Evolutionary conservation across 768 basidiomycete genomes (phyloP).

Genomic region (Podaxis carcinomalis): DNA sequence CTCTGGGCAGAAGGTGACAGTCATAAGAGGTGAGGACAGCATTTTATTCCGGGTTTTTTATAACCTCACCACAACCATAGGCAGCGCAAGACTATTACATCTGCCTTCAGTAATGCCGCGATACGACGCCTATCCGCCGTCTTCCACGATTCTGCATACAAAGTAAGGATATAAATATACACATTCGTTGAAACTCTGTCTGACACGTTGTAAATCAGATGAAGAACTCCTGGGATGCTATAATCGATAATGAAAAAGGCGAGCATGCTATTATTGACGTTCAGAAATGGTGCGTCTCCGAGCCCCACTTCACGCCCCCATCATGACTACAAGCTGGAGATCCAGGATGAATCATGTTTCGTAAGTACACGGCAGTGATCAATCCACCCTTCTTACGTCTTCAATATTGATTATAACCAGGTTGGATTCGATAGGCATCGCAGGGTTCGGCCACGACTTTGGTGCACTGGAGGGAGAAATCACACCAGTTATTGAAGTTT

Average conservation of each 20-base stretch:
- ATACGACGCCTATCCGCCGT: slow-evolving; percentile 41
- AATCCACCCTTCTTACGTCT: not conserved
- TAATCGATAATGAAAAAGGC: slow-evolving; percentile 22
- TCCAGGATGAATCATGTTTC: slow-evolving; percentile 42
- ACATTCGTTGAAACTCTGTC: too few relatives aligned
- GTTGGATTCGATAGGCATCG: slow-evolving; percentile 54
- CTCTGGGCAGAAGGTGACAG: slow-evolving; percentile 41
- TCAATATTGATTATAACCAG: slow-evolving; percentile 21
- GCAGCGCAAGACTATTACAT: slow-evolving; percentile 46
- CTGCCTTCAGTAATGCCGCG: slow-evolving; percentile 49
- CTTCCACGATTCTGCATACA: slow-evolving; percentile 49
- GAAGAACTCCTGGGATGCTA: slow-evolving; percentile 25
- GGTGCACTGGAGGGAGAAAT: slow-evolving; percentile 44
- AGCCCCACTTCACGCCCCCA: not conserved
- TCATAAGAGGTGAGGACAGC: slow-evolving; percentile 33
- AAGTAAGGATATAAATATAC: slow-evolving; percentile 25
- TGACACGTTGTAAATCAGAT: slow-evolving; percentile 19
- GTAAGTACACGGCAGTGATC: slow-evolving; percentile 19
- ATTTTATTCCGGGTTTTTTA: not conserved
- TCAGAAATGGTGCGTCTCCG: slow-evolving; percentile 34
- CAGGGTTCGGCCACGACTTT: slow-evolving; percentile 58
- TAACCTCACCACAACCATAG: slow-evolving; percentile 17
- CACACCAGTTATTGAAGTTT: slow-evolving; percentile 35
- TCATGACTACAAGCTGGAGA: not conserved
- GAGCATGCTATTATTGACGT: slow-evolving; percentile 37